These are phyloP conservation scores for Suhomyces tanzawaensis DNA, from an alignment of 805 yeast species.

Conservation along the genomic window DNA sequence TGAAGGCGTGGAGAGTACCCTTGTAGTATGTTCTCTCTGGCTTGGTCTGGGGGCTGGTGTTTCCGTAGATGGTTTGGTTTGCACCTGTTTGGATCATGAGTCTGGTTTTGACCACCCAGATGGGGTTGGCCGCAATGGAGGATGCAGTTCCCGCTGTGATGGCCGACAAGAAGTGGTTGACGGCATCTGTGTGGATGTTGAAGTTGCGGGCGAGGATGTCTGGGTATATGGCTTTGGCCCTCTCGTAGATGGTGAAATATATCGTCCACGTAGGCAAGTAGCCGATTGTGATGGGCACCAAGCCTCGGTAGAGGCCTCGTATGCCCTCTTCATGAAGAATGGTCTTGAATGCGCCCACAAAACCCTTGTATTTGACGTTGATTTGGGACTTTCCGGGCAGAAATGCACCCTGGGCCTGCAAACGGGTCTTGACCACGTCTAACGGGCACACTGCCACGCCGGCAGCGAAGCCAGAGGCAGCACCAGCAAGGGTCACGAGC, in stretches of 20 bases:
- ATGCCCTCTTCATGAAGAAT: constrained; percentile 78
- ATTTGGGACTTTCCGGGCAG: constrained; percentile 1
- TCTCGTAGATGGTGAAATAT: constrained; percentile 86
- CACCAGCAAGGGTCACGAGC: constrained; percentile 83
- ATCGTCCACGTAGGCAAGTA: constrained; percentile 98
- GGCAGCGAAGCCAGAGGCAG: constrained; percentile 87
- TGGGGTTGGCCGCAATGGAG: constrained; percentile 85
- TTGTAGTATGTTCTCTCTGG: constrained; percentile 48
- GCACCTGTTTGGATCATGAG: constrained; percentile 78
- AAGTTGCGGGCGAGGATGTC: constrained; percentile 27
- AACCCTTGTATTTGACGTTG: constrained; percentile 51
- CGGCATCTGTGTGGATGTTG: constrained; percentile 22
- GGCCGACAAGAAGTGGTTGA: constrained; percentile 57
- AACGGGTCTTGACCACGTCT: constrained; percentile 91
- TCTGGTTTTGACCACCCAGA: constrained; percentile 97
- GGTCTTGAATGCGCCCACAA: constrained; percentile 58
- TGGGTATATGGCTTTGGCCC: constrained; percentile 60
- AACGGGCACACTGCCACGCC: constrained; percentile 92
- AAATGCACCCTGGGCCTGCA: constrained; percentile 83
- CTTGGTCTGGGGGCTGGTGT: constrained; percentile 9
- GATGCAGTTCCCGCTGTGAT: constrained; percentile 86
- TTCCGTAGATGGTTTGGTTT: constrained; percentile 33
- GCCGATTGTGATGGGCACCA: constrained; percentile 89
- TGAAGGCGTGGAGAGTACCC: constrained; percentile 83
- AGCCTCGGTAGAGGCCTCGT: constrained; percentile 82